phyloP scores from a whole-genome alignment of 805 yeast species.

The Starmerella floricola region DNA sequence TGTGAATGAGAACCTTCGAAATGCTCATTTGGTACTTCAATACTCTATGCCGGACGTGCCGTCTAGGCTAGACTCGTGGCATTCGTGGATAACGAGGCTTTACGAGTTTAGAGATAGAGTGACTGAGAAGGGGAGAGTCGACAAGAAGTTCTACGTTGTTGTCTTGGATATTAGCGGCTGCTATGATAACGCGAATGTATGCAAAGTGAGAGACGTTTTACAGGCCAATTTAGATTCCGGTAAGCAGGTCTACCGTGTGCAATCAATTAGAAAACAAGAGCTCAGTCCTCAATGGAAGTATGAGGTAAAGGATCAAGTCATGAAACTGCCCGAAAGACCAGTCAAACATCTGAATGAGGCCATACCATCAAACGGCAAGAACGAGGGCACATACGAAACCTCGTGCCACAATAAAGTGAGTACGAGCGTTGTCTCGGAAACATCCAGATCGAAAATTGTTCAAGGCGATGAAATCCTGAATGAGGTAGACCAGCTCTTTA shows the following conservation, averaged over 20 bases:
- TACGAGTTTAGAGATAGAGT: conserved; percentile 29
- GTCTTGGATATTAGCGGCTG: conserved; percentile 71
- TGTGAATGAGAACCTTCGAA: conserved; percentile 7
- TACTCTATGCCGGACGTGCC: conserved; percentile 32
- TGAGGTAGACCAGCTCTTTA: conserved; percentile 42
- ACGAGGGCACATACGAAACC: no score
- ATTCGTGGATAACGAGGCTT: conserved; percentile 32
- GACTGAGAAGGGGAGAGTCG: not conserved
- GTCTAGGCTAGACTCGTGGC: conserved; percentile 25
- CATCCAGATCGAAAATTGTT: not conserved
- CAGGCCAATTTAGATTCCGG: conserved; percentile 1
- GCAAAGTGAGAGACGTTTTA: conserved; percentile 8
- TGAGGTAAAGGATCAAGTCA: not conserved
- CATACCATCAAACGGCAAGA: no score
- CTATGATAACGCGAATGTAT: conserved; percentile 48
- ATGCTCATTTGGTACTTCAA: conserved; percentile 25
- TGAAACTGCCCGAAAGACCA: not conserved
- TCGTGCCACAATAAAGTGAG: no score
- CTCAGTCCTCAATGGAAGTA: not conserved
- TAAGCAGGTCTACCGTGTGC: not conserved
- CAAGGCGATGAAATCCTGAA: conserved; percentile 14
- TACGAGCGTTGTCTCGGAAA: no score
- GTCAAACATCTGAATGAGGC: not conserved
- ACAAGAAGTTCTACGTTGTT: conserved; percentile 37
- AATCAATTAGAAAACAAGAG: not conserved